These are phyloP conservation scores for Talaromyces ruber DNA, from an alignment of 495 filamentous ascomycete species.

Conservation along the genomic window DNA sequence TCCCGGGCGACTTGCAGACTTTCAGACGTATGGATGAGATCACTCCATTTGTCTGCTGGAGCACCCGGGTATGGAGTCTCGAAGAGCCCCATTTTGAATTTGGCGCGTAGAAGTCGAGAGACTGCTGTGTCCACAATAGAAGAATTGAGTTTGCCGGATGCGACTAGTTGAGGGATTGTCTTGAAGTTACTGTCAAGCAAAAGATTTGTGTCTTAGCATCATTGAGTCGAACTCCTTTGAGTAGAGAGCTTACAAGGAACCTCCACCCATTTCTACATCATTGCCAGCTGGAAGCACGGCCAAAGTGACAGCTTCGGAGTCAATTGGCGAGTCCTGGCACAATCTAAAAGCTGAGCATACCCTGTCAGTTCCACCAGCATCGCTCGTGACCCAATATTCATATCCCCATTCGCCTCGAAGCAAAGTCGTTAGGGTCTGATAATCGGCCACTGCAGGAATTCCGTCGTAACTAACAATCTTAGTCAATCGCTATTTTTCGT, in stretches of 20 bases:
- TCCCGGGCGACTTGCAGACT: conserved; percentile 47
- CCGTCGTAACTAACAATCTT: conserved; percentile 44
- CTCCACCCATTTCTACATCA: conserved; percentile 70
- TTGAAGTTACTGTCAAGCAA: conserved; percentile 42
- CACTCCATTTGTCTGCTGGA: conserved; percentile 38
- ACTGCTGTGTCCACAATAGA: conserved; percentile 56
- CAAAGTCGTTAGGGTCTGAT: conserved; percentile 55
- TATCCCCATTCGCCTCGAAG: conserved; percentile 62
- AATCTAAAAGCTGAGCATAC: conserved; percentile 54
- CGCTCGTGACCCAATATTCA: conserved; percentile 51
- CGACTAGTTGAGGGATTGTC: conserved; percentile 53
- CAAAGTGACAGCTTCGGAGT: conserved; percentile 47
- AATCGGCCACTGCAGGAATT: conserved; percentile 51
- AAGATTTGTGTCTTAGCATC: background rate
- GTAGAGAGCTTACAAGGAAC: conserved; percentile 39
- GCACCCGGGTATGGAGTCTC: conserved; percentile 52
- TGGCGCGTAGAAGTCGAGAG: conserved; percentile 48
- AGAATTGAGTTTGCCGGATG: conserved; percentile 46
- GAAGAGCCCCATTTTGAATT: conserved; percentile 60
- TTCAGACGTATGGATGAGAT: conserved; percentile 49
- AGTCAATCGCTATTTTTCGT: background rate
- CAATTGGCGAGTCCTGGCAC: conserved; percentile 47
- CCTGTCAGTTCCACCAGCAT: conserved; percentile 59
- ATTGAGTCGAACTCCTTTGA: background rate
- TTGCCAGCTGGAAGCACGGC: conserved; percentile 56